Evolutionary conservation across 352 stramenopile species (phyloP), one percentile per base, ranked within the genome.

Genomic region (Albugo laibachii): DNA sequence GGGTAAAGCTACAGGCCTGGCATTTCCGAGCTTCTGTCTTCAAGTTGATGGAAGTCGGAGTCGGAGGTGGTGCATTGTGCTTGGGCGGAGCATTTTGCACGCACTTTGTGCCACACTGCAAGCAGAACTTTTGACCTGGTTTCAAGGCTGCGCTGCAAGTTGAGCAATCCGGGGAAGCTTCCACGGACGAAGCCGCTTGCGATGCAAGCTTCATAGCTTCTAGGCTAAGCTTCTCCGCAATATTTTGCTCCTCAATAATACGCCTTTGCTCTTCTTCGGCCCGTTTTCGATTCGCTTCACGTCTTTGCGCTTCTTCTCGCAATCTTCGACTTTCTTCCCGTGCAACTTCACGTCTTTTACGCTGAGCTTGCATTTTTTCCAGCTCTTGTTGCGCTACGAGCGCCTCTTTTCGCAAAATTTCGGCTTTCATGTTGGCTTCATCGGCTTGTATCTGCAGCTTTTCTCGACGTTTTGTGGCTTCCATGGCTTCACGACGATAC

Each of bases 121-220:
- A 71, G 44, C 75, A 88, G 50, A 88, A 88, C 50, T 88, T 88
- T 44, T 88, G 75, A 21, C 68, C 61, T 10, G 72, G 45, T 45
- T 78, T 80, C 34, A 84, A 58, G 24, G 51, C 57, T 43, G 48
- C 37, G 41, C 35, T 15, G 11, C 39, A 31, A 47, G 31, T 1
- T 41, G 36, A 18, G 50, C 50, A 61, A 37, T 35, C 54, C 50
- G 57, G 45, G 48, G 58, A 68, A 40, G 50, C 38, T 24, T 48
- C 60, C 20, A 51, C 44, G 6, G 53, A 47, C 37, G 60, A 51
- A 0, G 61, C 53, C 10, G 67, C 18, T 36, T 46, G 15, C 14
- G 60, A 59, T 19, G 67, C 69, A 13, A 85, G 47, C 20, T 65
- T 55, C 52, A 73, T 40, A 2, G 73, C 73, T 48, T 83, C 61